phyloP scores from a whole-genome alignment of 2,329 filamentous ascomycete genomes.

The Colletotrichum sp. region DNA sequence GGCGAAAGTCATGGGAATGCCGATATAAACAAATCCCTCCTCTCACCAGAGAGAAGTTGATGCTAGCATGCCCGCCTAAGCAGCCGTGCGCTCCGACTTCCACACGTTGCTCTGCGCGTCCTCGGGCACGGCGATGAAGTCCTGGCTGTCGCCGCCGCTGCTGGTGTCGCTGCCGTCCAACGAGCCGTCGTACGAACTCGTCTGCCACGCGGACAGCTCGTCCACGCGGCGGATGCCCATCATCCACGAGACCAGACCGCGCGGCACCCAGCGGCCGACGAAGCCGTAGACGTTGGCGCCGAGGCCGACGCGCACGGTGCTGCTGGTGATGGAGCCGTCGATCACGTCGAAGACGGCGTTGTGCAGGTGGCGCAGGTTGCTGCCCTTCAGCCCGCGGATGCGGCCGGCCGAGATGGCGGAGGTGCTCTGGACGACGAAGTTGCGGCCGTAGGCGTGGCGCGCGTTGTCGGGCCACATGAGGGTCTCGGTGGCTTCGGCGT shows the following conservation, averaged over 20 bases:
- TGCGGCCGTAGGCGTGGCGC: constrained; percentile 65
- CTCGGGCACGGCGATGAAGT: constrained; percentile 58
- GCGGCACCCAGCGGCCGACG: constrained; percentile 81
- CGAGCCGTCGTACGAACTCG: constrained; percentile 40
- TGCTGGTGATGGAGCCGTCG: constrained; percentile 64
- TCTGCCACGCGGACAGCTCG: constrained; percentile 60
- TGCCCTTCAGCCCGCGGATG: constrained; percentile 68
- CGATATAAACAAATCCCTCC: background rate
- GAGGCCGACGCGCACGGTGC: constrained; percentile 79
- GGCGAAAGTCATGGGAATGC: background rate
- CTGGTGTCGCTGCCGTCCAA: constrained; percentile 35
- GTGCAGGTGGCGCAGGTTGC: constrained; percentile 79
- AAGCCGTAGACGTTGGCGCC: constrained; percentile 86
- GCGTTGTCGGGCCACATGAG: constrained; percentile 69
- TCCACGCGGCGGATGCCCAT: constrained; percentile 76
- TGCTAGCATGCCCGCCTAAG: background rate
- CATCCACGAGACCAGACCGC: constrained; percentile 87
- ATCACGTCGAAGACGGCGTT: constrained; percentile 91
- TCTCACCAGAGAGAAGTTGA: background rate
- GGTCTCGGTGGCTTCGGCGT: constrained; percentile 55
- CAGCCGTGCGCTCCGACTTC: constrained; percentile 29
- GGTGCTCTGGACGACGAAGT: constrained; percentile 61
- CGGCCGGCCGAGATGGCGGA: constrained; percentile 62
- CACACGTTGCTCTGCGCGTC: constrained; percentile 48
- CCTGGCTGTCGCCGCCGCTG: constrained; percentile 42